phyloP scores from a whole-genome alignment of 2,329 filamentous ascomycete genomes.

The Neonectria ditissima region DNA sequence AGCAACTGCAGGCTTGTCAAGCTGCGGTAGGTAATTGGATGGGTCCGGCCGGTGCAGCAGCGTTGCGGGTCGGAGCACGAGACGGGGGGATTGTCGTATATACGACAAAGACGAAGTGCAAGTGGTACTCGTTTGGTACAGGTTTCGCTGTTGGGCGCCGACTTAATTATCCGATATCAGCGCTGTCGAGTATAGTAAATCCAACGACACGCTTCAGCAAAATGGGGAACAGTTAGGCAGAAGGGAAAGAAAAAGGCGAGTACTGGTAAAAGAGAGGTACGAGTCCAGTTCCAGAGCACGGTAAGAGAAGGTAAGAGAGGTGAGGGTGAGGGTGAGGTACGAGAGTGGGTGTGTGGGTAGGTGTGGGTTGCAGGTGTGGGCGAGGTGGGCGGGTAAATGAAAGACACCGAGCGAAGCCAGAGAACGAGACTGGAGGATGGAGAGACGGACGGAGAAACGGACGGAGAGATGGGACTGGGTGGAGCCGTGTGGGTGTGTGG shows the following conservation, averaged over 20 bases:
- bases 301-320: conserved; percentile 19
- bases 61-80: conserved; percentile 23
- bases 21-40: conserved; percentile 16
- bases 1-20: conserved; percentile 14
- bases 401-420: conserved; percentile 10
- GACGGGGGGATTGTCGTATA: conserved; percentile 20
- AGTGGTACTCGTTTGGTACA: background rate
- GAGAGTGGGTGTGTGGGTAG: conserved; percentile 12
- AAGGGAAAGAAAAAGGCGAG: background rate
- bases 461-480: conserved; percentile 8
- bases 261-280: conserved; percentile 3
- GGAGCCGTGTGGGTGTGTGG: conserved; percentile 12
- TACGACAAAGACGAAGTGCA: conserved; percentile 7
- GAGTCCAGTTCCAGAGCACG: conserved; percentile 7
- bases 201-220: background rate
- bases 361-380: conserved; percentile 14
- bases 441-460: conserved; percentile 12
- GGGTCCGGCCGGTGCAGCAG: conserved; percentile 17
- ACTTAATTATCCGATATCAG: background rate
- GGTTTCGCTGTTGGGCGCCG: background rate
- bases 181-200: background rate
- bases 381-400: conserved; percentile 14
- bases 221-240: background rate
- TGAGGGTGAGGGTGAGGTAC: conserved; percentile 6
- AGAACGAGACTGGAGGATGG: background rate